These are phyloP conservation scores for Fragaria iinumae DNA, from an alignment of 306 rosid genomes.

Conservation along the genomic window DNA sequence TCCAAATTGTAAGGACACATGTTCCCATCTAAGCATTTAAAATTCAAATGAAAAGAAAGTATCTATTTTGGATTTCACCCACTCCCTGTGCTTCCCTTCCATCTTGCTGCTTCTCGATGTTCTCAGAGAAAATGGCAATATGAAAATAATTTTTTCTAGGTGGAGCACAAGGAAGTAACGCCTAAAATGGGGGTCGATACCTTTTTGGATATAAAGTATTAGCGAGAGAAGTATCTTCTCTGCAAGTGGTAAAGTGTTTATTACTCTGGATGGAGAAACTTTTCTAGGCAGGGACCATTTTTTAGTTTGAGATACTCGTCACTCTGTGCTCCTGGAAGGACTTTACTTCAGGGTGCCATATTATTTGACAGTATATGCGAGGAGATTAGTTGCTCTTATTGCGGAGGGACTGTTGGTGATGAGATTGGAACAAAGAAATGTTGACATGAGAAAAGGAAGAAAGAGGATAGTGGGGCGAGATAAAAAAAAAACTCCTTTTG, in stretches of 20 bases:
- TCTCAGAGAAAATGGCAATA: background rate
- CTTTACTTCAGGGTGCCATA: background rate
- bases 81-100: constrained; percentile 8
- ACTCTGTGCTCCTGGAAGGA: background rate
- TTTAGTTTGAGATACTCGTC: background rate
- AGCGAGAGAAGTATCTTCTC: background rate
- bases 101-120: background rate
- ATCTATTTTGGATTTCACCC: background rate
- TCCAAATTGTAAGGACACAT: constrained; percentile 9
- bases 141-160: background rate
- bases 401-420: background rate
- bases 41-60: background rate
- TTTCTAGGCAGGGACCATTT: background rate
- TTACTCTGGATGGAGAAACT: background rate
- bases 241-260: background rate
- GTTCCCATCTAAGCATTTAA: constrained; percentile 1
- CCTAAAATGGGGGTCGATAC: background rate
- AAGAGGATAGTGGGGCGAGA: background rate
- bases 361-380: background rate
- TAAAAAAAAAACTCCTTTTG: background rate
- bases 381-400: background rate
- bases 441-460: background rate
- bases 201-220: background rate
- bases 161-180: background rate
- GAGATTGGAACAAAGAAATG: background rate